phyloP scores from a whole-genome alignment of 75 land plant species.

The Cunninghamia lanceolata region DNA sequence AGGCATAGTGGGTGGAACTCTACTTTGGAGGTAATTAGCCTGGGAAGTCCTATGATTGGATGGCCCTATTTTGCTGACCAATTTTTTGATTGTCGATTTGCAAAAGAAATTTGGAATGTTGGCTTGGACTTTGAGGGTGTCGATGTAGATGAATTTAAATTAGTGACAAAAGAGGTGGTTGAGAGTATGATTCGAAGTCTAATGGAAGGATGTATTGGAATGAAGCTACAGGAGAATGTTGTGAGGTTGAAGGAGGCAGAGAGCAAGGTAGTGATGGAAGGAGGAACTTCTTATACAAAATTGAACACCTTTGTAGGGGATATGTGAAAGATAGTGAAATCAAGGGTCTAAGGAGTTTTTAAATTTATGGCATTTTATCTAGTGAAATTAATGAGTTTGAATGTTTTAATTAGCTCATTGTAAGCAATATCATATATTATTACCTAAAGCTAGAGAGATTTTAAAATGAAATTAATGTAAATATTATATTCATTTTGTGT shows the following conservation, averaged over 20 bases:
- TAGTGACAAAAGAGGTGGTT: slow-evolving; percentile 1
- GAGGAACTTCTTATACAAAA: neutral
- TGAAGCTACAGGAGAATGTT: neutral
- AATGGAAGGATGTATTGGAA: neutral
- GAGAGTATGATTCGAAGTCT: neutral
- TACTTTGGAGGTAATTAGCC: slow-evolving; percentile 14
- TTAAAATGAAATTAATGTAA: too few species aligned
- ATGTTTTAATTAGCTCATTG: too few species aligned
- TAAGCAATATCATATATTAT: too few species aligned
- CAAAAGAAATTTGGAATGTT: too few species aligned
- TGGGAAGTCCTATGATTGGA: slow-evolving; percentile 21
- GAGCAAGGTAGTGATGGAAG: neutral
- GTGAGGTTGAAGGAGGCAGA: neutral
- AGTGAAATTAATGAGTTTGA: too few species aligned
- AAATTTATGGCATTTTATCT: too few species aligned
- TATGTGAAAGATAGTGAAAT: too few species aligned
- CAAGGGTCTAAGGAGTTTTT: too few species aligned
- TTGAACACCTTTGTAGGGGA: neutral
- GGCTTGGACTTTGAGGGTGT: too few species aligned
- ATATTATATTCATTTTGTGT: too few species aligned
- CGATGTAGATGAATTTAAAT: neutral
- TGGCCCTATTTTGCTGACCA: slow-evolving; percentile 15
- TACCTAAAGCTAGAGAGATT: too few species aligned
- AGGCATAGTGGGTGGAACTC: slow-evolving; percentile 29
- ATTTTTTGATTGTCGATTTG: too few species aligned